Conservation (phyloP, 2,329 filamentous ascomycete genomes). For the Catunica adiposa region DNA sequence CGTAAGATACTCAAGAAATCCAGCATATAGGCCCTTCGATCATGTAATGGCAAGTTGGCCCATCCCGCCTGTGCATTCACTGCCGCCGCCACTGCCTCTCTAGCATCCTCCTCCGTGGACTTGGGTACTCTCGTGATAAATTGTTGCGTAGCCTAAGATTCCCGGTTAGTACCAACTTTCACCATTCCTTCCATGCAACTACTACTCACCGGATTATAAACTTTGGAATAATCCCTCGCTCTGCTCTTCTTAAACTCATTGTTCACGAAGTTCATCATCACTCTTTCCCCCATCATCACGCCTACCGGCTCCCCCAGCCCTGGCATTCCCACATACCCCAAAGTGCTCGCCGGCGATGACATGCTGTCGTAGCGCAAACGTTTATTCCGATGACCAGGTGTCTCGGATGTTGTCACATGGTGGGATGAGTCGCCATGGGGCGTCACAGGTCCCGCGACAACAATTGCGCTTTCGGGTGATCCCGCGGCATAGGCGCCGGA, state of each 20-base stretch:
- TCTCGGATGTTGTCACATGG: too few relatives aligned
- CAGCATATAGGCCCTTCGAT: slow-evolving; percentile 7
- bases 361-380: slow-evolving; percentile 6
- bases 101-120: slow-evolving; percentile 15
- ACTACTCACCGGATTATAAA: slow-evolving; percentile 15
- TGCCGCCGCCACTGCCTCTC: slow-evolving; percentile 14
- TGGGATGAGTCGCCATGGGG: too few relatives aligned
- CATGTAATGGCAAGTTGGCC: slow-evolving; percentile 3
- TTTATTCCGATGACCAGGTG: background rate
- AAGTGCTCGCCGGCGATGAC: background rate
- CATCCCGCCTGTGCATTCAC: slow-evolving; percentile 12
- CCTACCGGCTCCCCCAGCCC: too few relatives aligned
- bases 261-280: slow-evolving; percentile 15
- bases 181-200: background rate
- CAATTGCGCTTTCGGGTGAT: too few relatives aligned
- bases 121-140: slow-evolving; percentile 18
- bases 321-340: too few relatives aligned
- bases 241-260: slow-evolving; percentile 16
- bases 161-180: background rate
- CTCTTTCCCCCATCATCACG: background rate
- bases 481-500: too few relatives aligned
- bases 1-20: slow-evolving; percentile 3
- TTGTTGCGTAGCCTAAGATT: slow-evolving; percentile 14
- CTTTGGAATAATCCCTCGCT: slow-evolving; percentile 15
- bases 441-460: too few relatives aligned